Conservation (phyloP, 139 green algal species). For the Micromonas pusilla region DNA sequence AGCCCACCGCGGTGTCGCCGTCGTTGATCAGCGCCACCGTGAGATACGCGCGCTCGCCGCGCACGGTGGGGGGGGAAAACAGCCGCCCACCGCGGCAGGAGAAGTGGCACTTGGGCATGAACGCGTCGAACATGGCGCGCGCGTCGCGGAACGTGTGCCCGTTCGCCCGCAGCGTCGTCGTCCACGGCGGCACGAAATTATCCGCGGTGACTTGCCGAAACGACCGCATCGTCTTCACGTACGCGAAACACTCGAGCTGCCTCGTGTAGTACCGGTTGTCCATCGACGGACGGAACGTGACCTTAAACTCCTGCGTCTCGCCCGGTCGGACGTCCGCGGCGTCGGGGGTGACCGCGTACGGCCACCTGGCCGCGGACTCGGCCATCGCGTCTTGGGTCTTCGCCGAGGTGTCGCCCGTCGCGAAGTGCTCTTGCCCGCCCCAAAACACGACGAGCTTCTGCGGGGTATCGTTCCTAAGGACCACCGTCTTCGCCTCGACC, state of each 20-base stretch:
- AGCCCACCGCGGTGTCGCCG: conserved; percentile 55
- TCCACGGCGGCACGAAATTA: conserved; percentile 49
- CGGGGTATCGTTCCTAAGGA: conserved; percentile 33
- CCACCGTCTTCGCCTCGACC: conserved; percentile 45
- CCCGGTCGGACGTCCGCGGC: conserved; percentile 47
- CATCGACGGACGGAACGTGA: conserved; percentile 53
- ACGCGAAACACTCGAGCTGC: conserved; percentile 33
- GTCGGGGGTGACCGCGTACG: conserved; percentile 52
- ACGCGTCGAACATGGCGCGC: conserved; percentile 24
- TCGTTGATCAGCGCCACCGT: conserved; percentile 55
- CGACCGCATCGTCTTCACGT: conserved; percentile 53
- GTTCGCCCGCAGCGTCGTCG: conserved; percentile 28
- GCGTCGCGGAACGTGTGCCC: conserved; percentile 33
- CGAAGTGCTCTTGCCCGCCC: not conserved
- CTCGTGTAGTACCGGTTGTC: conserved; percentile 47
- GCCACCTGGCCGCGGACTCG: not conserved
- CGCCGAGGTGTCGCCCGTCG: not conserved
- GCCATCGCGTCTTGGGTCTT: not conserved
- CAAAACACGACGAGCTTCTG: conserved; percentile 35
- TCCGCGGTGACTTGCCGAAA: conserved; percentile 56
- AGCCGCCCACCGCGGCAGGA: conserved; percentile 30
- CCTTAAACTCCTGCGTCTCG: conserved; percentile 40
- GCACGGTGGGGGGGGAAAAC: conserved; percentile 47
- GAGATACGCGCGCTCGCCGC: conserved; percentile 40
- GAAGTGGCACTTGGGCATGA: conserved; percentile 38